Evolutionary conservation across 2,329 filamentous ascomycete species (phyloP).

Genomic region (Fusarium drepaniforme): DNA sequence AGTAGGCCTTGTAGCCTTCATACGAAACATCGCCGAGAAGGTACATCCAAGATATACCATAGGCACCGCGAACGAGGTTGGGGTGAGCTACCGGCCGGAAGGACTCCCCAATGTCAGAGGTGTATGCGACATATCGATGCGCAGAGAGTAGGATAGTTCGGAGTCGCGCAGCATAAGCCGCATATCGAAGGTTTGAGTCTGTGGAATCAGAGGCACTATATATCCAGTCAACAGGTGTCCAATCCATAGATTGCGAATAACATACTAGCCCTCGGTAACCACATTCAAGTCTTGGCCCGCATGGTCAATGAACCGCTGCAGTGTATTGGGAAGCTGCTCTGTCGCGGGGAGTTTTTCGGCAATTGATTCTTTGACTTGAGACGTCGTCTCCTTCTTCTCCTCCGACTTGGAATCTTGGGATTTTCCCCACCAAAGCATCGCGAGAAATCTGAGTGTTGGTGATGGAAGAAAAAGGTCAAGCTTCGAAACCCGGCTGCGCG

Average conservation of each 20-base stretch:
- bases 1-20: conserved; percentile 96
- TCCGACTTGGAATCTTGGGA: conserved; percentile 50
- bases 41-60: conserved; percentile 93
- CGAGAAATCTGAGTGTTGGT: neutral
- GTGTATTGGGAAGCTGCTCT: conserved; percentile 64
- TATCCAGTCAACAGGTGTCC: conserved; percentile 15
- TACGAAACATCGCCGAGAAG: conserved; percentile 90
- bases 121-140: conserved; percentile 97
- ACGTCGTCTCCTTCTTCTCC: conserved; percentile 39
- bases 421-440: conserved; percentile 60
- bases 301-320: conserved; percentile 70
- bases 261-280: conserved; percentile 83
- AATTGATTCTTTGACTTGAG: conserved; percentile 48
- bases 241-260: conserved; percentile 39
- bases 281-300: conserved; percentile 77
- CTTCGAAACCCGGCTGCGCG: conserved; percentile 14
- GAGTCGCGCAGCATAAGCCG: conserved; percentile 87
- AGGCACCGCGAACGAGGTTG: conserved; percentile 82
- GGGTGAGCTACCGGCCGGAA: conserved; percentile 95
- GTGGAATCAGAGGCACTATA: conserved; percentile 76
- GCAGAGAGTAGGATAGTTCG: conserved; percentile 90
- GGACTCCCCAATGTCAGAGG: conserved; percentile 94
- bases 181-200: conserved; percentile 88
- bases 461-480: neutral
- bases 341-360: conserved; percentile 62